Percentiles rank a stretch among this genome's conserved stretches.
Evolutionary conservation across 148 eudicot species (phyloP).

Genomic region (Silene conica): DNA sequence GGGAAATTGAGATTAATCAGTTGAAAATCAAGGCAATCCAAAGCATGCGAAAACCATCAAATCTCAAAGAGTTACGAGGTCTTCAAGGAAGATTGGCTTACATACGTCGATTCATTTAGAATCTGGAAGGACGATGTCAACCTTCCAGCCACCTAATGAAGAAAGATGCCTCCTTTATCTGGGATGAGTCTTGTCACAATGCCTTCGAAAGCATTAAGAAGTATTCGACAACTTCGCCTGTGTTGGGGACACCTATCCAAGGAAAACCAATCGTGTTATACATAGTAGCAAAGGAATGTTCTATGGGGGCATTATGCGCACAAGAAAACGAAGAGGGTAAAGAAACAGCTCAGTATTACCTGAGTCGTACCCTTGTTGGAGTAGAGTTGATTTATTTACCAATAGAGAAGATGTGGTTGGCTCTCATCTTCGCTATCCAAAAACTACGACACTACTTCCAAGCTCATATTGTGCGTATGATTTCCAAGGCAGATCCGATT

Average conservation of each 20-base stretch:
- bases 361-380: background rate
- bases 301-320: background rate
- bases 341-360: background rate
- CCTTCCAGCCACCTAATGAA: conserved; percentile 4
- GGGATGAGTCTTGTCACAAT: background rate
- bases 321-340: background rate
- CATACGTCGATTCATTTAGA: background rate
- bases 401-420: no score
- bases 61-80: background rate
- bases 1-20: no score
- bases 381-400: no score
- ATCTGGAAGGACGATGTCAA: background rate
- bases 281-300: background rate
- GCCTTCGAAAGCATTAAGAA: no score
- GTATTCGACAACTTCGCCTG: no score
- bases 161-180: background rate
- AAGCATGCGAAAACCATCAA: background rate
- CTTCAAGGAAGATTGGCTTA: background rate
- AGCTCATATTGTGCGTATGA: no score
- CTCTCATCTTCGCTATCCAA: no score
- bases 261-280: no score
- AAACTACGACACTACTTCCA: no score
- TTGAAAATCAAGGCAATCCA: no score
- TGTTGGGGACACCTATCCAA: no score
- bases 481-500: background rate